Conservation (phyloP, 2,329 filamentous ascomycete species). For the Incumbomyces delicatus region DNA sequence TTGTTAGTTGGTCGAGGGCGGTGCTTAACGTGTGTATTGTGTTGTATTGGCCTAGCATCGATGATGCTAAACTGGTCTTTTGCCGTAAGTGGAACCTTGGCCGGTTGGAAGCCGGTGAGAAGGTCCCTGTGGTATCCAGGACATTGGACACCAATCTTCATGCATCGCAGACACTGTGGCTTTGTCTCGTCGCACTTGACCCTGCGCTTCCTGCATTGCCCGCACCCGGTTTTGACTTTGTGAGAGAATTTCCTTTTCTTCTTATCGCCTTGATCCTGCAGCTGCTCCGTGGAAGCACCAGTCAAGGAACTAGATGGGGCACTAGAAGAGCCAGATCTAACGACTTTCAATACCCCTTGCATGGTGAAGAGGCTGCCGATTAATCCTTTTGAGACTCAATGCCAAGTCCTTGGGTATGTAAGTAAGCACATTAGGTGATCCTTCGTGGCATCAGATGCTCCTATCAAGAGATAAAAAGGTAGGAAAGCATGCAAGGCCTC, state of each 20-base stretch:
- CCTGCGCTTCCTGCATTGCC: constrained; percentile 30
- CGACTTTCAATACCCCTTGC: background rate
- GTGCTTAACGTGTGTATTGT: background rate
- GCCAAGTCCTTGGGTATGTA: too few species aligned
- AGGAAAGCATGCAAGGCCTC: too few species aligned
- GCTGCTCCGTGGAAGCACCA: too few species aligned
- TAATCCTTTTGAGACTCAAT: too few species aligned
- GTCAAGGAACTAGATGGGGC: background rate
- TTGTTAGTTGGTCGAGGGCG: background rate
- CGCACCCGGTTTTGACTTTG: constrained; percentile 28
- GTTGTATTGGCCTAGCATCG: background rate
- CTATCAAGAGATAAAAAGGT: too few species aligned
- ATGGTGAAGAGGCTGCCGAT: too few species aligned
- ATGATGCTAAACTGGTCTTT: constrained; percentile 5
- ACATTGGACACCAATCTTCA: constrained; percentile 25
- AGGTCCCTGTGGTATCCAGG: constrained; percentile 22
- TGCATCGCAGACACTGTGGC: constrained; percentile 25
- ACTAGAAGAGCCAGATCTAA: too few species aligned
- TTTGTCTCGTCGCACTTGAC: constrained; percentile 30
- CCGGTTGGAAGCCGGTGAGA: background rate
- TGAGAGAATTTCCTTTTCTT: constrained; percentile 10
- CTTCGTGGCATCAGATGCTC: too few species aligned
- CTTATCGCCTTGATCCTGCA: background rate
- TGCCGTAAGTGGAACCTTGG: background rate
- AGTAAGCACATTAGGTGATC: too few species aligned